A percentile compares a stretch with the other conserved stretches of the same genome.
Evolutionary conservation across 108 stramenopile genomes (phyloP).

Genomic region (Pseudonitzschia pungens): DNA sequence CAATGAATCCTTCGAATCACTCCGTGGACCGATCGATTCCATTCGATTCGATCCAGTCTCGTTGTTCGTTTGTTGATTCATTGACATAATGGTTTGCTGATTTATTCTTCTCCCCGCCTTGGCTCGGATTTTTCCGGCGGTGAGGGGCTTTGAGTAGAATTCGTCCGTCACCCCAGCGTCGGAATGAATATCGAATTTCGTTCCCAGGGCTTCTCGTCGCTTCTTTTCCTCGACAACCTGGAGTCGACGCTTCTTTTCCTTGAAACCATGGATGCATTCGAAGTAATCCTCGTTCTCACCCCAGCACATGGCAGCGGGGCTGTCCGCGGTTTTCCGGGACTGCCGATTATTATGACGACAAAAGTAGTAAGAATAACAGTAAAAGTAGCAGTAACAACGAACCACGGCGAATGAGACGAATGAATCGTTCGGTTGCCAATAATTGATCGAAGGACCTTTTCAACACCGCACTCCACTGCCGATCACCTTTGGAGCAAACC

Average conservation of each 20-base stretch:
- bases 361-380: background rate
- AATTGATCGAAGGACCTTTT: background rate
- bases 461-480: too few relatives aligned
- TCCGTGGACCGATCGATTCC: too few relatives aligned
- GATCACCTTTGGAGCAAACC: too few relatives aligned
- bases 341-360: slow-evolving; percentile 16
- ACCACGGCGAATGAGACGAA: background rate
- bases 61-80: too few relatives aligned
- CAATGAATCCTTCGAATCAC: too few relatives aligned
- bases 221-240: slow-evolving; percentile 61
- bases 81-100: background rate
- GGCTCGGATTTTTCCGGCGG: background rate
- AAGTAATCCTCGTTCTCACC: slow-evolving; percentile 77
- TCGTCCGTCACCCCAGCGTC: background rate
- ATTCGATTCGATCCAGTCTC: too few relatives aligned
- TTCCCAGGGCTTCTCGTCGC: slow-evolving; percentile 44
- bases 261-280: slow-evolving; percentile 86
- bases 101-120: slow-evolving; percentile 4
- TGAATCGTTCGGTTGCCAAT: background rate
- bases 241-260: slow-evolving; percentile 65
- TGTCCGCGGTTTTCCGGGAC: slow-evolving; percentile 31
- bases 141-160: background rate
- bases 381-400: background rate
- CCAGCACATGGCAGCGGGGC: slow-evolving; percentile 42
- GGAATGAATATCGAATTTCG: slow-evolving; percentile 28